These are phyloP conservation scores for Chlamydomonas reinhardtii DNA, from an alignment of 163 green algal species.

Conservation along the genomic window DNA sequence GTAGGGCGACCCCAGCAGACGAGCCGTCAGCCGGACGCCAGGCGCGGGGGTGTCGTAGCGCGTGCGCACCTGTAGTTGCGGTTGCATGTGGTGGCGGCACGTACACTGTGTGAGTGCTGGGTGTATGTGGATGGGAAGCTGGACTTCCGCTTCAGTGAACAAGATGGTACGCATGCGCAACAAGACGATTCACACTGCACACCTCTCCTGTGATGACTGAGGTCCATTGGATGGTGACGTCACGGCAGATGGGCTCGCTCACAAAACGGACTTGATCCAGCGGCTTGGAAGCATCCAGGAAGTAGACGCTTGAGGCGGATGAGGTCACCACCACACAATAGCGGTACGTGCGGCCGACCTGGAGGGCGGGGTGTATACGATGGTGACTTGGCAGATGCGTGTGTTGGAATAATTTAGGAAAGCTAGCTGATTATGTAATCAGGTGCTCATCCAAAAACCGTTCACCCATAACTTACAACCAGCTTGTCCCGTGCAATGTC, in stretches of 20 bases:
- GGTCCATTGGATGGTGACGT: neutral
- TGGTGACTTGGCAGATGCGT: no score
- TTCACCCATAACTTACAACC: neutral
- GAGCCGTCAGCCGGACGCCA: neutral
- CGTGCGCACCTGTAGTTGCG: neutral
- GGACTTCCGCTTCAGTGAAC: no score
- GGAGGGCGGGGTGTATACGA: no score
- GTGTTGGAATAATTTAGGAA: no score
- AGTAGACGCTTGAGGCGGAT: neutral
- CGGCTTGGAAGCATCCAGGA: neutral
- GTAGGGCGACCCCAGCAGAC: neutral
- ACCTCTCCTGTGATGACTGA: neutral
- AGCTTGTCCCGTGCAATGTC: neutral
- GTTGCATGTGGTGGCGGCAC: no score
- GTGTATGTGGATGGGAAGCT: no score
- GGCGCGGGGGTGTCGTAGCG: neutral
- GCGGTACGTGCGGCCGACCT: conserved; percentile 3
- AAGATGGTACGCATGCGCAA: no score
- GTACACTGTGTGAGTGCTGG: no score
- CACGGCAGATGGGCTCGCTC: neutral
- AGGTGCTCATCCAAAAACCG: no score
- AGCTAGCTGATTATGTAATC: no score
- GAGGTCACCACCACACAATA: neutral
- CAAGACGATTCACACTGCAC: neutral
- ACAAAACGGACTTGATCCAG: neutral